Percentiles rank a stretch among this genome's conserved stretches.
Conservation (phyloP, 768 basidiomycete species). For the Xerocomellus dryophilus region DNA sequence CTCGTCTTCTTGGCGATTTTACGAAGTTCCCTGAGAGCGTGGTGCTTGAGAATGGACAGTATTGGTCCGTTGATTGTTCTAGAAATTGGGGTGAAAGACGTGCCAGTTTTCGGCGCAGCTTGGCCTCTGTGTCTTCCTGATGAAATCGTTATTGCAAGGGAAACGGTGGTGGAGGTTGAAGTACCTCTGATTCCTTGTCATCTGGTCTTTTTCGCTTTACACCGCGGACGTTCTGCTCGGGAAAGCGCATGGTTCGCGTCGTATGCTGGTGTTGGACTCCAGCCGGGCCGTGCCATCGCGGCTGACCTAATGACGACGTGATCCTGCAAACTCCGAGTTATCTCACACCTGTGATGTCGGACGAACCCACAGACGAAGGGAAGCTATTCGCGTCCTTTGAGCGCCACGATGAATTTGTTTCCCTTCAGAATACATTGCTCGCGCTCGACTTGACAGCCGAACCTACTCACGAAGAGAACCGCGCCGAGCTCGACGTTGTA, state of each 20-base stretch:
- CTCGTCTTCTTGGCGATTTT: conserved; percentile 81
- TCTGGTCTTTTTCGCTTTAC: conserved; percentile 46
- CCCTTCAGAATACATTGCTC: conserved; percentile 51
- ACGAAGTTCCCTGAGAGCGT: conserved; percentile 65
- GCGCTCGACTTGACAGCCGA: conserved; percentile 43
- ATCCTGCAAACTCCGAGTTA: neutral
- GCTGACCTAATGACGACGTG: conserved; percentile 22
- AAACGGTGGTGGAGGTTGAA: neutral
- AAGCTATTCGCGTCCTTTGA: conserved; percentile 58
- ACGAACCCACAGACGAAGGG: conserved; percentile 40
- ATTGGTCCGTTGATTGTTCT: conserved; percentile 8
- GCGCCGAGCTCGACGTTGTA: conserved; percentile 40
- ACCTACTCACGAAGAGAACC: conserved; percentile 43
- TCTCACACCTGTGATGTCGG: conserved; percentile 31
- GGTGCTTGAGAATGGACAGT: conserved; percentile 51
- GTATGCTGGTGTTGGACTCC: neutral
- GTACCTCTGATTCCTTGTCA: conserved; percentile 34
- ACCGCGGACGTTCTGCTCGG: conserved; percentile 17
- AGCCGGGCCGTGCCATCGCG: neutral
- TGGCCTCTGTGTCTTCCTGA: conserved; percentile 41
- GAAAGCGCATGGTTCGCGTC: conserved; percentile 5
- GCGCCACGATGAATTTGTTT: conserved; percentile 55
- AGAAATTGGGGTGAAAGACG: conserved; percentile 27
- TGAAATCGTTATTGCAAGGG: neutral
- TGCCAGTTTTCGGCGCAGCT: conserved; percentile 56